These are phyloP conservation scores for Begonia masoniana DNA, from an alignment of 306 rosid species.

Conservation along the genomic window DNA sequence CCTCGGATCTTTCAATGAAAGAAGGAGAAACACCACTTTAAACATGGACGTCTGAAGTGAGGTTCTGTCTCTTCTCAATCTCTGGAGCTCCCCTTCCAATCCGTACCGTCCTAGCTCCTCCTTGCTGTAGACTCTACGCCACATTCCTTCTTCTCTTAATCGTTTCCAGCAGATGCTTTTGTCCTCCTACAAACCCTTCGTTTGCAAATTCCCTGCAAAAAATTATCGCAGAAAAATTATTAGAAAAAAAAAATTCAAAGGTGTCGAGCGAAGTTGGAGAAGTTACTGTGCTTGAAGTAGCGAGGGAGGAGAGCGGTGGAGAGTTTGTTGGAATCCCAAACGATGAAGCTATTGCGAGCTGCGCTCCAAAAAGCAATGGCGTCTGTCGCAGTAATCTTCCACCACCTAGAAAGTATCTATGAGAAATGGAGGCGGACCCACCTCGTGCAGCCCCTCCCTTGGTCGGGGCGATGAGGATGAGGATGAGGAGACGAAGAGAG, in stretches of 20 bases:
- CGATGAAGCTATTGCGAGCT: conserved; percentile 83
- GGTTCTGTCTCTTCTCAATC: conserved; percentile 46
- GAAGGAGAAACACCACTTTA: no score
- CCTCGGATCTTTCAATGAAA: no score
- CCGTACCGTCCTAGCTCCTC: conserved; percentile 57
- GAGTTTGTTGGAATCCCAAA: conserved; percentile 76
- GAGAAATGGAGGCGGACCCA: conserved; percentile 89
- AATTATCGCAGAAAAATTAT: no score
- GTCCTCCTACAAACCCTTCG: conserved; percentile 87
- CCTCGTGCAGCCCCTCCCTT: conserved; percentile 62
- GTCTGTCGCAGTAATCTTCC: conserved; percentile 79
- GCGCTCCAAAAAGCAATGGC: conserved; percentile 71
- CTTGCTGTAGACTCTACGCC: conserved; percentile 19
- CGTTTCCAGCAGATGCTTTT: conserved; percentile 51
- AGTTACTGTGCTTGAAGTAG: conserved; percentile 77
- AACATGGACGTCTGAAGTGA: no score
- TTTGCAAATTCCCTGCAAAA: conserved; percentile 85
- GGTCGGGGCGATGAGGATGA: conserved; percentile 68
- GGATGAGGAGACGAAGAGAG: no score
- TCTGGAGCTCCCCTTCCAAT: conserved; percentile 51
- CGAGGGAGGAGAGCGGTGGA: conserved; percentile 67
- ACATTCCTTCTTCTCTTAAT: conserved; percentile 81
- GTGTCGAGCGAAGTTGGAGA: conserved; percentile 95
- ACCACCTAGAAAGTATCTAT: conserved; percentile 79
- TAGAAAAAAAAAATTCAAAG: conserved; percentile 21